Evolutionary conservation across 441 rosid species (phyloP), one percentile per base, ranked within the genome.

Genomic region (Eutrema salsugineum): DNA sequence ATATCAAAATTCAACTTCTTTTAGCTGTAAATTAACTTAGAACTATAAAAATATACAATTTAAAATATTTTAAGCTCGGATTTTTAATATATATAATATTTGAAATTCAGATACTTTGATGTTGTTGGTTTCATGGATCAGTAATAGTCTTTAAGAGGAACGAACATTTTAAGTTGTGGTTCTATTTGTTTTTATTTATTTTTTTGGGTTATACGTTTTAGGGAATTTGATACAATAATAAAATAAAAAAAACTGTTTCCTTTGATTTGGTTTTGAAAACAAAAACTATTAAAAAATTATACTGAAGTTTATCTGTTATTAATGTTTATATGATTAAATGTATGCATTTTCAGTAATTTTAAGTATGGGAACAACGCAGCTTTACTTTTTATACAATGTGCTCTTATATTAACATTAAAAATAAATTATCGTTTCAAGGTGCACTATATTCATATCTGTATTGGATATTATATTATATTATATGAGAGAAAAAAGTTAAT

Each of bases 401-500:
- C 8, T 61, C 50, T 61, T n/a, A 15, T 54, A 22, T 54, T 6
- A 50, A 22, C 24, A 38, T 51, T 19, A 2, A 12, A 55, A 44
- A 54, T 0, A 6, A 1, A 4, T 16, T 30, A 30, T 48, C 49
- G 30, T 51, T 47, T 49, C 53, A 35, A 50, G 39, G 12, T 50
- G 44, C 44, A 27, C 42, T 51, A 15, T 17, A 22, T 44, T 22
- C 43, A 36, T 24, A 12, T 24, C 6, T 27, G 24, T 56, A 24
- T 2, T 57, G 10, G 58, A 44, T 39, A 63, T 46, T 27, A n/a
- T n/a, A n/a, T n/a, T n/a, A n/a, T 64, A 55, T 27, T 12, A 27
- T 57, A 27, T 22, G 16, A 43, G 50, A 39, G 5, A 15, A 48
- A 66, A 60, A 66, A 60, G 57, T 20, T 22, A 67, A 74, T 51